phyloP scores from a whole-genome alignment of 2,329 filamentous ascomycete species.

The Arthrobotrys sphaeroides region DNA sequence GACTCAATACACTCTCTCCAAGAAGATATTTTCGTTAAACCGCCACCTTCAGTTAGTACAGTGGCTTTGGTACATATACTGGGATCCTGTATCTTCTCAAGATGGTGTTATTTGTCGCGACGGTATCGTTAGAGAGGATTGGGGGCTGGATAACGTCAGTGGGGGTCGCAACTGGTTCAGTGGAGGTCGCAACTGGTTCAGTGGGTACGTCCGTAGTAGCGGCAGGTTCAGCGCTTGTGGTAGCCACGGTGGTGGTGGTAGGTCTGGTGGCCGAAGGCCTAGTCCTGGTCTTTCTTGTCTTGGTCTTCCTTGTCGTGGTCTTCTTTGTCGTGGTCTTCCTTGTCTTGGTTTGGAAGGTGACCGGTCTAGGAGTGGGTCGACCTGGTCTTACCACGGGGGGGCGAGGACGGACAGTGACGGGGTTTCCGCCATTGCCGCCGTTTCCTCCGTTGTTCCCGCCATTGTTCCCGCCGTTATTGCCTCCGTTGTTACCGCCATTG shows the following conservation, averaged over 20 bases:
- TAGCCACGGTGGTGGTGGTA: not conserved
- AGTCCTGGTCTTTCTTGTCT: constrained; percentile 1
- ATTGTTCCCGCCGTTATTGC: not conserved
- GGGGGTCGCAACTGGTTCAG: not conserved
- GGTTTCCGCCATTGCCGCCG: constrained; percentile 14
- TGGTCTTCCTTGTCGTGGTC: constrained; percentile 1
- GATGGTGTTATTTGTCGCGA: constrained; percentile 18
- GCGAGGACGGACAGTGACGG: constrained; percentile 3
- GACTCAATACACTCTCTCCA: not conserved
- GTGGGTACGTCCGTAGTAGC: not conserved
- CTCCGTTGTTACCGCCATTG: constrained; percentile 27
- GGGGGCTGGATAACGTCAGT: constrained; percentile 8
- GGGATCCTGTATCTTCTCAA: constrained; percentile 32
- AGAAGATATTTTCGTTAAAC: not conserved
- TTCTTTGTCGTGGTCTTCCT: not conserved
- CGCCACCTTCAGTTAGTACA: not conserved
- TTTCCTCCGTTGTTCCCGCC: not conserved
- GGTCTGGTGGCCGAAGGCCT: not conserved
- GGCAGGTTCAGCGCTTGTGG: not conserved
- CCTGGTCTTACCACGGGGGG: constrained; percentile 32
- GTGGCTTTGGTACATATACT: constrained; percentile 13
- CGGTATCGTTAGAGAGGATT: constrained; percentile 10
- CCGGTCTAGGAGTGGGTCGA: not conserved
- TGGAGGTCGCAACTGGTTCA: not conserved
- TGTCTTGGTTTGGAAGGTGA: not conserved